Evolutionary conservation across 345 rosid species (phyloP).

Genomic region (Salix brachista): DNA sequence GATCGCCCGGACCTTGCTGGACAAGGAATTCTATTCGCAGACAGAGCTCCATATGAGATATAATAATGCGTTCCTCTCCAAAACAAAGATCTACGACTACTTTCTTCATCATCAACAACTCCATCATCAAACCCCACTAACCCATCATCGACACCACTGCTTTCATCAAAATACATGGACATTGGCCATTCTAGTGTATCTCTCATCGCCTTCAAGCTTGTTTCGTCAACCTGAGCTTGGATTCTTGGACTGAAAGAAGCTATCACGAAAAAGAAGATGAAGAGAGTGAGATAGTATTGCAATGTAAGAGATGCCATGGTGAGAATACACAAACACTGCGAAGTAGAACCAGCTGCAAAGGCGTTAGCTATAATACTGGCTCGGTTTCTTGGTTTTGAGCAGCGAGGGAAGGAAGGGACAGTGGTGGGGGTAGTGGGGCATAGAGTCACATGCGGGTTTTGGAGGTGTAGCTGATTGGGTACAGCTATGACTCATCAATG

Average conservation of each 20-base stretch:
- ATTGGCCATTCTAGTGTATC: constrained; percentile 59
- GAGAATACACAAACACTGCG: neutral
- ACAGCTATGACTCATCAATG: constrained; percentile 54
- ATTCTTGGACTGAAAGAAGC: constrained; percentile 11
- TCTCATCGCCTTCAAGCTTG: constrained; percentile 28
- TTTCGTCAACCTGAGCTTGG: constrained; percentile 29
- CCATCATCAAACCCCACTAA: constrained; percentile 10
- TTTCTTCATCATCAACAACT: constrained; percentile 23
- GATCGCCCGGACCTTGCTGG: constrained; percentile 96
- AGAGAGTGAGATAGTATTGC: neutral
- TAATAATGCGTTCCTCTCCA: constrained; percentile 60
- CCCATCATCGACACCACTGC: neutral
- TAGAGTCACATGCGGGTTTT: constrained; percentile 23
- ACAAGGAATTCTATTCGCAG: constrained; percentile 82
- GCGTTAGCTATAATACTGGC: neutral
- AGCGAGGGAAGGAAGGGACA: neutral
- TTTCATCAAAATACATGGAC: constrained; percentile 18
- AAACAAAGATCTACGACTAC: constrained; percentile 58
- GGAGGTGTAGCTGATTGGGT: constrained; percentile 30
- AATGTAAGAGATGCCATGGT: neutral
- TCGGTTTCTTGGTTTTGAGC: neutral
- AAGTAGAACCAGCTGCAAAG: neutral
- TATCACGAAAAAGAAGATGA: neutral
- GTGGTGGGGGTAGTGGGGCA: neutral
- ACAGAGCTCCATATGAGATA: constrained; percentile 84